Evolutionary conservation across 1,284 basidiomycete genomes (phyloP), one percentile per base, ranked within the genome.

Genomic region (Vanrija sp.): DNA sequence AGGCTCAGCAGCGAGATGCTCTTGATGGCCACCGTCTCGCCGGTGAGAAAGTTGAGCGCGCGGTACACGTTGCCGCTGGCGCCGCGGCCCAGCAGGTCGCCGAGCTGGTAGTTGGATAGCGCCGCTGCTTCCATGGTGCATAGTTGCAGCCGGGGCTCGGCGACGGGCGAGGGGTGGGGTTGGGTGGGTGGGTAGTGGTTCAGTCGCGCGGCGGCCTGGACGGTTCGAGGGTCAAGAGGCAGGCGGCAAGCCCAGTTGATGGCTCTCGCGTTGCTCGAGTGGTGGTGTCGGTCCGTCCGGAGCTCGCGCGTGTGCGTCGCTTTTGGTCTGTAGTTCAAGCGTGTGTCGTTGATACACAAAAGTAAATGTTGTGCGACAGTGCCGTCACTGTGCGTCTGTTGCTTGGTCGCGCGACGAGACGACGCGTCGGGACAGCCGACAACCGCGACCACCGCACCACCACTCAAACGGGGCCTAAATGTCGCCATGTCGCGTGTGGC

Each of bases 21-120:
- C 82, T 95, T 98, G 71, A 94, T 88, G 7, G 92, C 92, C 34
- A 96, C 92, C 1, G 92, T 94, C 79, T 96, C 93, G 46, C 94
- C 94, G 23, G 91, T 96, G 38, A 88, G 88, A 86, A 91, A 97
- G 73, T 98, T 98, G 72, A 98, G 82, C 84, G 78, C 81, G 86
- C 91, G 87, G 76, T 93, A 97, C 62, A 97, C 93, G 72, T 92
- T 89, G 14, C 90, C 93, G 67, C 92, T 94, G 54, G 93, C 93
- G 65, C 93, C 93, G 75, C 93, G 91, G 43, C 93, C 93, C 14
- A 97, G 82, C 46, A 88, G 90, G 73, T 97, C 93, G 28, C 92
- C 93, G 44, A 97, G 83, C 90, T 93, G 91, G 88, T 94, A 75
- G 58, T 72, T 71, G 15, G 69, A 68, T 16, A 73, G 43, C 7